Base-by-base conservation (phyloP, 2,329 filamentous ascomycete genomes). In the Xylaria multiplex region DNA sequence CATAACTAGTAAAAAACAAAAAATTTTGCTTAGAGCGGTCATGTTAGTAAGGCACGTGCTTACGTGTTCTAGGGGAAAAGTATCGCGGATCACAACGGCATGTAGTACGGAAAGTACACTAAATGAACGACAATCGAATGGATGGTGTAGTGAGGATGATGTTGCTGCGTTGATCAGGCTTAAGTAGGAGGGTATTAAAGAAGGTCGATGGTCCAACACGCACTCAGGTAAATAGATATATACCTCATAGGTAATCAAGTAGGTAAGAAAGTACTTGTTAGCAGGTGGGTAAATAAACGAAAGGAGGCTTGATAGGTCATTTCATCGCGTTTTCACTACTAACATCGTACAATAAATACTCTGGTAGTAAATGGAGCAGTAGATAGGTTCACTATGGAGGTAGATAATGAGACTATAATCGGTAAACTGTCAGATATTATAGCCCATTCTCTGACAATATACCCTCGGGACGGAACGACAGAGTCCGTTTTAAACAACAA, bases 381-480 rank as follows among this genome's bases (percentile, higher is more conserved):
- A 27, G 5, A 9, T 27, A 43, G 52, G 7, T 27, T 27, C 27
- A 27, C 5, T 27, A 5, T 27, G 27, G 27, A 27, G 27, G 27
- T 27, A 27, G 27, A 27, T 9, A 7, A 19, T 37, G 50, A 19
- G 22, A 24, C 32, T 19, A 54, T n/a, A n/a, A 27, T 24, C 6
- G 14, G 11, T n/a, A 24, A 16, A 42, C 7, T 27, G 11, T n/a
- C 40, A 19, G 52, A 19, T 42, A 42, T 6, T 27, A 42, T 54
- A 24, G 35, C 52, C 13, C 22, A 40, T 54, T 40, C 32, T 16
- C 22, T 40, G 19, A 27, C 24, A 13, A 54, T 27, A 54, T 53
- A 42, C 35, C 35, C 52, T 42, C 52, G 16, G 43, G 16, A 46
- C 19, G 49, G 49, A 54, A 27, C 52, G 52, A 35, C 19, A 27